Conservation (phyloP, 305 asterid species). For the Solanum chacoense region DNA sequence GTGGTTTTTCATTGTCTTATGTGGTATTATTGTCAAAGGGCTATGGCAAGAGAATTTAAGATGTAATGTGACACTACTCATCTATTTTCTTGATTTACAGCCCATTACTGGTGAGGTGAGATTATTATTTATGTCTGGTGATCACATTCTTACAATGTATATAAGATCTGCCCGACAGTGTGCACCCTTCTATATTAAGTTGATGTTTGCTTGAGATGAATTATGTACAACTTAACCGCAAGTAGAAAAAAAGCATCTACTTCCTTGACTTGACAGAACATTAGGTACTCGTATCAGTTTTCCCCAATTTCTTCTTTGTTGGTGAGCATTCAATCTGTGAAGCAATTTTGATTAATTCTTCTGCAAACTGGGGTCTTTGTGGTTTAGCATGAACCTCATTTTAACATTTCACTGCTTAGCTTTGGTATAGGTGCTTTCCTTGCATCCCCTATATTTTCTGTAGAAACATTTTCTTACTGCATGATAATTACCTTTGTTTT, state of each 20-base stretch:
- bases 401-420: background rate
- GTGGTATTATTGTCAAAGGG: background rate
- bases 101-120: background rate
- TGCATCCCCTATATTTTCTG: background rate
- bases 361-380: background rate
- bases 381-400: background rate
- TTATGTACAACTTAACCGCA: background rate
- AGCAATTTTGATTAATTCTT: background rate
- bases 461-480: background rate
- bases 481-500: conserved; percentile 2
- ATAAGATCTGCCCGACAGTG: background rate
- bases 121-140: background rate
- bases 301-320: background rate
- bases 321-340: background rate
- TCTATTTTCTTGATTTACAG: background rate
- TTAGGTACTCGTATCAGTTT: background rate
- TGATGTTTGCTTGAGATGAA: background rate
- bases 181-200: background rate
- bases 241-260: background rate
- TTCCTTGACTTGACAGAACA: background rate
- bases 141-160: background rate
- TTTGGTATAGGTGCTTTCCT: background rate
- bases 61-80: background rate
- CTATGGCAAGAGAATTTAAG: background rate
- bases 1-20: background rate